phyloP scores from a whole-genome alignment of 2,329 filamentous ascomycete genomes.

The Diaporthe sp. region DNA sequence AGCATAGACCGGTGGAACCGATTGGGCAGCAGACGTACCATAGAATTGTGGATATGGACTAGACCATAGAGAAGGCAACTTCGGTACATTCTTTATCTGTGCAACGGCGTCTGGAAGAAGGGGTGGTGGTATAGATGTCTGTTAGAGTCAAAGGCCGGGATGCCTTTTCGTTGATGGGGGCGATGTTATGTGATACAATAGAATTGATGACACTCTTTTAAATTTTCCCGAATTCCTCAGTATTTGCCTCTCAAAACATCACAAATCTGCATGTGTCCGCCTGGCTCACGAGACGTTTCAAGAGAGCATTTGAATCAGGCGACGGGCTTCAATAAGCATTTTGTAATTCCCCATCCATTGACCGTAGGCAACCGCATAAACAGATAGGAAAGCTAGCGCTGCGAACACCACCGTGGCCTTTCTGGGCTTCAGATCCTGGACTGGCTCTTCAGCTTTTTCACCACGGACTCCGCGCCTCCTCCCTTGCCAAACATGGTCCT shows the following conservation, averaged over 20 bases:
- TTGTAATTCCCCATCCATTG: neutral
- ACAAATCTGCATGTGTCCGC: neutral
- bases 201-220: neutral
- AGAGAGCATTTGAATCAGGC: neutral
- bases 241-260: neutral
- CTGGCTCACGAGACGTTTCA: neutral
- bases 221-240: neutral
- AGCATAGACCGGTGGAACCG: neutral
- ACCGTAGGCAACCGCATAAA: slow-evolving; percentile 34
- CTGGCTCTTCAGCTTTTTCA: slow-evolving; percentile 42
- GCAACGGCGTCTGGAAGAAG: neutral
- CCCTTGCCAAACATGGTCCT: slow-evolving; percentile 70
- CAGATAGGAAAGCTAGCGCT: neutral
- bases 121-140: neutral
- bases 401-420: neutral
- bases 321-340: no score
- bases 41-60: neutral
- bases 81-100: neutral
- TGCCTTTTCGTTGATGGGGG: neutral
- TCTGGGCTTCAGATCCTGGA: slow-evolving; percentile 3
- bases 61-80: neutral
- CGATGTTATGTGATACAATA: neutral
- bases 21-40: neutral
- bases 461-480: slow-evolving; percentile 58
- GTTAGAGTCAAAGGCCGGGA: neutral